Conservation (phyloP, 257 asterid genomes). For the Cinchona pubescens region DNA sequence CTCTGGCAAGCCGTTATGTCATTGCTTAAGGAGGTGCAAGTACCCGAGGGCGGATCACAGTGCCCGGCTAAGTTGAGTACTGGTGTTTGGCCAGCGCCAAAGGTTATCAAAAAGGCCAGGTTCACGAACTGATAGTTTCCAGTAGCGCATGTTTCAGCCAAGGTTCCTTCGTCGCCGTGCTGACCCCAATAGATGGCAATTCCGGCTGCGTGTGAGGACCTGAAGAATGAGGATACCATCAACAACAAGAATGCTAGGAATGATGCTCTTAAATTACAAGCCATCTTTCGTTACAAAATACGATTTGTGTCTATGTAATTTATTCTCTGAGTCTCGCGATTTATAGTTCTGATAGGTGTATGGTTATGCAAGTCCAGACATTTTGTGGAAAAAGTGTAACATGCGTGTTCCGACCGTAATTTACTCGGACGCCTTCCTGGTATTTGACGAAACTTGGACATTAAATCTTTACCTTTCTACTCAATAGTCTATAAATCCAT, state of each 20-base stretch:
- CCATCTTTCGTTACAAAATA: constrained; percentile 10
- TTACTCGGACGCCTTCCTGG: background rate
- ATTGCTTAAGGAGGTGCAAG: constrained; percentile 21
- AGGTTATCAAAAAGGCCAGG: constrained; percentile 45
- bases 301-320: background rate
- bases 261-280: background rate
- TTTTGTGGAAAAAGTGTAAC: no score
- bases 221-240: constrained; percentile 14
- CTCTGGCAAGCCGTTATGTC: constrained; percentile 26
- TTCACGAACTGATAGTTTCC: constrained; percentile 40
- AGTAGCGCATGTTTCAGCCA: constrained; percentile 47
- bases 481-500: no score
- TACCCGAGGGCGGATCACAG: constrained; percentile 23
- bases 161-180: constrained; percentile 43
- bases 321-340: background rate
- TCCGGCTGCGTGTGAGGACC: constrained; percentile 29
- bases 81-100: constrained; percentile 52
- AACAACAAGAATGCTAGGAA: constrained; percentile 21
- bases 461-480: no score
- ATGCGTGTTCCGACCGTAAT: no score
- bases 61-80: constrained; percentile 62
- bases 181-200: constrained; percentile 71
- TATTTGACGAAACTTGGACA: background rate
- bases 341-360: constrained; percentile 12
- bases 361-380: background rate